Conservation (phyloP, 352 stramenopile genomes). For the Blastocystis sp. region DNA sequence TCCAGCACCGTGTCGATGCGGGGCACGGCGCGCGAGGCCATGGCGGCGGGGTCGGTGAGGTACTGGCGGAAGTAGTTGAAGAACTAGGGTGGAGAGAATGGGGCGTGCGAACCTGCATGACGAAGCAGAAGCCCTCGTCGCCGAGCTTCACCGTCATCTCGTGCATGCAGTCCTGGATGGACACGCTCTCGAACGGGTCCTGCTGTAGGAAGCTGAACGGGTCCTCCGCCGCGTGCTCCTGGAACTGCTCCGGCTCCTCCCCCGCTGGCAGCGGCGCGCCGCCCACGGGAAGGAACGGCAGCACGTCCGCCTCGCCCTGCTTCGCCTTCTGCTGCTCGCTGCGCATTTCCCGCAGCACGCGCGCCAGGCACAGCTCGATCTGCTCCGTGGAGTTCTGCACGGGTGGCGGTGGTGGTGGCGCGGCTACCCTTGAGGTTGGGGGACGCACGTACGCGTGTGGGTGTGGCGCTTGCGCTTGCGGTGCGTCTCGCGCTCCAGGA, state of each 20-base stretch:
- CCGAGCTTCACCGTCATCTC: conserved; percentile 42
- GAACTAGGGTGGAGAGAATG: conserved; percentile 7
- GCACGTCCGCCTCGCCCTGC: not conserved
- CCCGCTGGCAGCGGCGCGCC: not conserved
- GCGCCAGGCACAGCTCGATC: conserved; percentile 36
- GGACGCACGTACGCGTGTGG: not conserved
- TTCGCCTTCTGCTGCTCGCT: not conserved
- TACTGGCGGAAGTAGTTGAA: conserved; percentile 61
- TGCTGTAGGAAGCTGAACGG: conserved; percentile 26
- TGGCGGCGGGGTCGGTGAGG: conserved; percentile 17
- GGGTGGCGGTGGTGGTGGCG: not conserved
- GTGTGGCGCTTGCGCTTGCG: conserved; percentile 44
- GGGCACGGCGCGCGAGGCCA: conserved; percentile 9
- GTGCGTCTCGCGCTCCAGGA: conserved; percentile 24
- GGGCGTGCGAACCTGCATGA: conserved; percentile 11
- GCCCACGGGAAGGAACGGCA: not conserved
- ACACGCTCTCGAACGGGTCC: not conserved
- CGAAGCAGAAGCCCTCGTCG: conserved; percentile 53
- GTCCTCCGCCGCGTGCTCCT: not conserved
- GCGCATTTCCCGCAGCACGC: conserved; percentile 22
- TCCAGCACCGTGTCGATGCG: conserved; percentile 32
- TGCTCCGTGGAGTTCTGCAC: not conserved
- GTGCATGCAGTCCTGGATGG: conserved; percentile 17
- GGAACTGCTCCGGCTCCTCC: not conserved
- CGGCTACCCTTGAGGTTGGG: not conserved